These are phyloP conservation scores for Nicotiana noctiflora DNA, from an alignment of 257 asterid genomes.

Conservation along the genomic window DNA sequence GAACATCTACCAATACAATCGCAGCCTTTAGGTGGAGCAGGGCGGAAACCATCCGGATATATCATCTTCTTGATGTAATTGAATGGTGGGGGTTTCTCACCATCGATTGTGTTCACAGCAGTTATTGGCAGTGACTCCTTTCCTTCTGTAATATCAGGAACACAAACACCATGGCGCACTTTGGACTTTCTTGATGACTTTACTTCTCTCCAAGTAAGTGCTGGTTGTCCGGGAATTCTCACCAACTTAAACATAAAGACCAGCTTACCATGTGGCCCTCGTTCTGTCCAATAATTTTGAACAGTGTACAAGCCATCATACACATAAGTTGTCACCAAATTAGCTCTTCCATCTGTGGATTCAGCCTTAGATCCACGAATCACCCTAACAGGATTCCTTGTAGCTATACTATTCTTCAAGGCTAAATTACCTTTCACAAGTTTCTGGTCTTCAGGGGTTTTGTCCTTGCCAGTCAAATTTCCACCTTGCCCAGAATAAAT, in stretches of 20 bases:
- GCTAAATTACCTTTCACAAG: constrained; percentile 82
- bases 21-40: constrained; percentile 52
- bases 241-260: constrained; percentile 68
- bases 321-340: constrained; percentile 43
- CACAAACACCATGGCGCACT: constrained; percentile 48
- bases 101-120: constrained; percentile 53
- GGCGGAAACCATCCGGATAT: constrained; percentile 48
- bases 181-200: constrained; percentile 37
- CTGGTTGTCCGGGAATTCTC: constrained; percentile 74
- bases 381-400: constrained; percentile 71
- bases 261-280: constrained; percentile 50
- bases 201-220: constrained; percentile 69
- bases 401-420: constrained; percentile 42
- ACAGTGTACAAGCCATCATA: constrained; percentile 84
- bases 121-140: constrained; percentile 44
- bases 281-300: constrained; percentile 37
- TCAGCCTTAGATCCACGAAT: constrained; percentile 66
- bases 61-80: constrained; percentile 47
- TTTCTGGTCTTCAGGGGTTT: constrained; percentile 67
- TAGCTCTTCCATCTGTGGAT: constrained; percentile 35
- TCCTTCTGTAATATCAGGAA: constrained; percentile 58
- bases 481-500: constrained; percentile 87
- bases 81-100: constrained; percentile 53
- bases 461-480: constrained; percentile 40
- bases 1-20: constrained; percentile 63